Evolutionary conservation across 257 asterid species (phyloP), one percentile per base, ranked within the genome.

Genomic region (Solanum pennellii): DNA sequence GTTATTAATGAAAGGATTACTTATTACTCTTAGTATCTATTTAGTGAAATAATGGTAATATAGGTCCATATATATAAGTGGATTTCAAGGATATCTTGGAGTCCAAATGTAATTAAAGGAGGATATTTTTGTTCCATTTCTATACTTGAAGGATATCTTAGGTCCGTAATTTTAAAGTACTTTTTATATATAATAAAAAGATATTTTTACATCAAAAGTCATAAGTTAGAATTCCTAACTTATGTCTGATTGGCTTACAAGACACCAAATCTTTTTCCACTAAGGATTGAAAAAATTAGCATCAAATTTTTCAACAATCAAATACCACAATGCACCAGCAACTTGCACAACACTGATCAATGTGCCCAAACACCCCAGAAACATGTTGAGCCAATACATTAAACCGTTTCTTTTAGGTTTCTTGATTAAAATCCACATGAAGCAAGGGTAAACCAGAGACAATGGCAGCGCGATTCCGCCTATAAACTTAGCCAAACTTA

Each of bases 201-300:
- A 6, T 10, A 21, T 60, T 4, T 59, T 60, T 60, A 60, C 6
- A 1, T 60, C 3, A 60, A 60, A 60, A 60, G 7, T 0, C n/a
- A 56, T 56, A 56, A 56, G n/a, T 60, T 60, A 9, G 7, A 60
- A 23, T 60, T 60, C 6, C 13, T 60, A 21, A 60, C 29, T 60
- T 23, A 10, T 21, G 29, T 60, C 7, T 23, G 2, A 35, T 23
- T 60, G 31, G 27, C 27, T 23, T 60, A 23, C 7, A 60, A 60
- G 15, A 60, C 14, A 9, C 29, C 1, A 60, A 16, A 21, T 72
- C 14, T 3, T 39, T 11, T 7, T 76, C 37, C 4, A 45, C 65
- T 79, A 86, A 31, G 98, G 98, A 16, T 83, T 90, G 89, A 94
- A 94, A 93, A 95, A 95, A 84, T 96, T 94, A 18, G 98, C 98